Percentiles rank a stretch among this genome's conserved stretches.
These are phyloP conservation scores for Pseudocercospora vitis DNA, from an alignment of 2,329 filamentous ascomycete genomes.

Conservation along the genomic window DNA sequence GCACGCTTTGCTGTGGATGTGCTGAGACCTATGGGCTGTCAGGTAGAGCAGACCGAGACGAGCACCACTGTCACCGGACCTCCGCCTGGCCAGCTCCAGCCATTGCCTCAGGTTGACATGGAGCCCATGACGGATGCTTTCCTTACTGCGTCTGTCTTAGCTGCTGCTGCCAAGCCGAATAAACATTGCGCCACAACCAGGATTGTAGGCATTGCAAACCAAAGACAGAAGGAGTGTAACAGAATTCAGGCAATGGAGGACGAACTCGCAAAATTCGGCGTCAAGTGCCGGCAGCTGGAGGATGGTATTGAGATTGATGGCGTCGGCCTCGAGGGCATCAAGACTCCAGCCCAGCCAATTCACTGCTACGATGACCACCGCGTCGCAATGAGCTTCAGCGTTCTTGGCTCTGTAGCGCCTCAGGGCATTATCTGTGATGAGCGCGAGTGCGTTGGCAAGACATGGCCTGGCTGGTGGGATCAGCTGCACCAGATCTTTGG, in stretches of 20 bases:
- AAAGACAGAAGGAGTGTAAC: conserved; percentile 97
- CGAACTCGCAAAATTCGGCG: conserved; percentile 89
- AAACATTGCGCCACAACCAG: conserved; percentile 64
- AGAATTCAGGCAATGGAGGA: conserved; percentile 94
- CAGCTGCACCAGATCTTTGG: conserved; percentile 75
- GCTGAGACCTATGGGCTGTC: conserved; percentile 88
- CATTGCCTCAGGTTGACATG: conserved; percentile 87
- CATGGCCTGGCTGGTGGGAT: conserved; percentile 99
- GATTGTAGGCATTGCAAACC: conserved; percentile 94
- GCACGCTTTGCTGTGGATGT: conserved; percentile 91
- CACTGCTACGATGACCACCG: conserved; percentile 97
- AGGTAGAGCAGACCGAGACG: conserved; percentile 75
- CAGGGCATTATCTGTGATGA: conserved; percentile 76
- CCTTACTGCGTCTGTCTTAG: conserved; percentile 88
- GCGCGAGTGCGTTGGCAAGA: conserved; percentile 92
- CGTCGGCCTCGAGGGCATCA: conserved; percentile 49
- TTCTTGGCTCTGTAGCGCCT: conserved; percentile 72
- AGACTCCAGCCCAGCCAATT: conserved; percentile 65
- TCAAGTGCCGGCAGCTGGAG: conserved; percentile 80
- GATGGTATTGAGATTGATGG: conserved; percentile 84
- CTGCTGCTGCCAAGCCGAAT: conserved; percentile 78
- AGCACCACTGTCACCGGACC: conserved; percentile 95
- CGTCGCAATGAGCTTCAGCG: conserved; percentile 97
- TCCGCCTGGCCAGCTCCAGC: conserved; percentile 67
- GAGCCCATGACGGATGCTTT: conserved; percentile 99